phyloP scores from a whole-genome alignment of 73 alveolate species.

The Paramecium octaurelia region DNA sequence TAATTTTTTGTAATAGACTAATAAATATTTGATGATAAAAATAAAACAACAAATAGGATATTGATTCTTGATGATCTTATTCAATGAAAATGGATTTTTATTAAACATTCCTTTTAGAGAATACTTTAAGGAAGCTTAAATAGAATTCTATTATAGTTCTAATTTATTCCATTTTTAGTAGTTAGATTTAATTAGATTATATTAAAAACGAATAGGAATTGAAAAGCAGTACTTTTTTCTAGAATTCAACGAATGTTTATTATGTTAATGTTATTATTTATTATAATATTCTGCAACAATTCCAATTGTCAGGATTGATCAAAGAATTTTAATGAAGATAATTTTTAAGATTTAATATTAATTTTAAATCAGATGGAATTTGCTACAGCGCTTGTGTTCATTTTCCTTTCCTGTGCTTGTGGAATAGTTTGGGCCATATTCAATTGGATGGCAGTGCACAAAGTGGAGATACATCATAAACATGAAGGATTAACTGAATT shows the following conservation, averaged over 20 bases:
- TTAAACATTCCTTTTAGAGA: too few species aligned
- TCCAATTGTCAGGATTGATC: neutral
- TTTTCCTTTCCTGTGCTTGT: conserved; percentile 11
- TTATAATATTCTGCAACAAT: neutral
- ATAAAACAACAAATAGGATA: too few species aligned
- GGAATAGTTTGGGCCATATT: conserved; percentile 54
- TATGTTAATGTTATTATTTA: conserved; percentile 56
- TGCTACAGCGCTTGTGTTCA: conserved; percentile 46
- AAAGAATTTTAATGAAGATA: neutral
- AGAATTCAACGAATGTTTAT: neutral
- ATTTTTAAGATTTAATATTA: neutral
- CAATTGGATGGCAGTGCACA: conserved; percentile 52
- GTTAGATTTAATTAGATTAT: too few species aligned
- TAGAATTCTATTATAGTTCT: too few species aligned
- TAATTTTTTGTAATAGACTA: too few species aligned
- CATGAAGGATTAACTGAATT: conserved; percentile 21
- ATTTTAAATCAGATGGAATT: conserved; percentile 1
- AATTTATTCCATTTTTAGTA: too few species aligned
- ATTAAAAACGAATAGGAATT: neutral
- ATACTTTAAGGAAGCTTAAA: too few species aligned
- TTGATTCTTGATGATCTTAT: too few species aligned
- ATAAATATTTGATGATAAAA: too few species aligned
- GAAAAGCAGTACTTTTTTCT: neutral
- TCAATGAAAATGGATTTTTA: too few species aligned
- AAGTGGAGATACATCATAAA: neutral